Evolutionary conservation across 73 alveolate genomes (phyloP), one percentile per base, ranked within the genome.

Genomic region (Uronychia setigera): DNA sequence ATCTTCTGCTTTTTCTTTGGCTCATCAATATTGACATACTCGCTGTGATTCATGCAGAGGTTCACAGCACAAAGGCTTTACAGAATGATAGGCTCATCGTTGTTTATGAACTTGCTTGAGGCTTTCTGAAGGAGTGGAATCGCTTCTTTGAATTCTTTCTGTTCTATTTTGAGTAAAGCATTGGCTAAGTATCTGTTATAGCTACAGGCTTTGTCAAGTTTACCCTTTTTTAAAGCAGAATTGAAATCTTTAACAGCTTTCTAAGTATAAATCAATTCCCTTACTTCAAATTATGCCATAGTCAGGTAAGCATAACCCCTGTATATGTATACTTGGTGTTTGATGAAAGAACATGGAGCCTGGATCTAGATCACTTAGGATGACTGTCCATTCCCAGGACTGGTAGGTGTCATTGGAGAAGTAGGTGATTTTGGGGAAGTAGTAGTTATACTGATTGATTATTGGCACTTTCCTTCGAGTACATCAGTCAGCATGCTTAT

Each of bases 141-240:
- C 1, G 77, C 91, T 0, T 84, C 91, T 29, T 78, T 30, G 34
- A 85, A 78, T 57, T 85, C 91, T 34, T 77, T 85, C 82, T 78
- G 76, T 26, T 85, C 91, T 9, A 85, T 85, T 58, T 85, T 85
- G 5, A 78, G 29, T 27, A 85, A 33, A 30, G 91, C 91, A 46
- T 82, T 27, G 0, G 88, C 91, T 33, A 88, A 46, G 75, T 25
- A 83, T 88, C 81, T 67, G 59, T 88, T 88, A 67, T 88, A 88
- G 32, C 46, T 82, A n/a, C 86, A 77, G 32, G 94, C 94, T 78
- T 74, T 76, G 29, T 88, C 94, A 32, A 88, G 88, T 35, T 83
- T 83, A 29, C 59, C 78, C 27, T 74, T 14, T 31, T 88, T 82
- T 25, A 33, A 29, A 77, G 94, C 94, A 29, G 34, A 35, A 77